Base-by-base conservation (phyloP, 768 basidiomycete genomes). In the Goffeauzyma gilvescens region DNA sequence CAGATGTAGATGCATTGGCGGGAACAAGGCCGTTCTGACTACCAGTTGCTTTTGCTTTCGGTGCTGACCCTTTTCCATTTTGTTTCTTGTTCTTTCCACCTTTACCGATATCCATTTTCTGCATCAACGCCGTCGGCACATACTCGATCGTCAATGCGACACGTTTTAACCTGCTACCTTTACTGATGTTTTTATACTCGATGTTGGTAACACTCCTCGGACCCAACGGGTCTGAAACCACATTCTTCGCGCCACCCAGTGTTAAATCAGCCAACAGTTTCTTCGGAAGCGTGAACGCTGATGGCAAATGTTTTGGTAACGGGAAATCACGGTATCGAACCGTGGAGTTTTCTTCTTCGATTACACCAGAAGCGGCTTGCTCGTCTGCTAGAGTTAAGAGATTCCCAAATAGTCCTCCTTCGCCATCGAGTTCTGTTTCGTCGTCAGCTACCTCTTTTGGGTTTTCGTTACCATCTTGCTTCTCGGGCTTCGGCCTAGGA, bases 251-350 rank as follows among this genome's bases (percentile, higher is more conserved):
- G n/a, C n/a, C n/a, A n/a, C n/a, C n/a, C 12, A 34, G 7, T 3
- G 44, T 37, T 10, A 44, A 12, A 30, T 49, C 42, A 15, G 42
- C 38, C 14, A 96, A 70, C 4, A 84, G 60, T 13, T 59, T 66
- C 61, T 81, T 87, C 8, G 90, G 85, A 12, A 79, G 78, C 30
- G 75, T 76, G 26, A 81, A 79, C 5, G 59, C 52, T 38, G 59
- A 59, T 27, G 81, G 76, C 69, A 77, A 78, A 55, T 81, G 75
- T 63, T 82, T 90, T 2, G 85, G 81, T 20, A 84, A 67, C 1
- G 74, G 57, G 77, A 96, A 79, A 46, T 86, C 75, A 21, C 77
- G 65, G 20, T 55, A 46, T 68, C 56, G 69, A 49, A 78, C 32
- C 72, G 74, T n/a, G 70, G 68, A 10, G 46, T 13, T 18, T 27